Conservation (phyloP, 257 asterid species). For the Solanum bulbocastanum region DNA sequence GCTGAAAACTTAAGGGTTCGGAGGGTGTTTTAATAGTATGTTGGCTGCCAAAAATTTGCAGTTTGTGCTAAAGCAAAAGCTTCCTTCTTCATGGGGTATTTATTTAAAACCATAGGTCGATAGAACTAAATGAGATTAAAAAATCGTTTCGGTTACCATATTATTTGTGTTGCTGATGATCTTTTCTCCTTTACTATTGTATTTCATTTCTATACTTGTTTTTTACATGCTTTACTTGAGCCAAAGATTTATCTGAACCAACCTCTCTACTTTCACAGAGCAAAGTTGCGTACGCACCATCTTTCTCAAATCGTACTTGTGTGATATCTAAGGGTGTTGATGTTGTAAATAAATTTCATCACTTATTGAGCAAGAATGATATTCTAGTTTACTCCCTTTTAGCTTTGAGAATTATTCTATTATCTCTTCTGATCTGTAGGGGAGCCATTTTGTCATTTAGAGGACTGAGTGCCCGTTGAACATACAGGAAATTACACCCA, state of each 20-base stretch:
- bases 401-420: neutral
- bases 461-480: no score
- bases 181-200: neutral
- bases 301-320: fast-evolving
- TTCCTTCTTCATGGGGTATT: neutral
- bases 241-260: no score
- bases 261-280: no score
- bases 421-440: neutral
- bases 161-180: neutral
- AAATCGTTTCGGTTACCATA: neutral
- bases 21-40: neutral
- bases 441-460: neutral
- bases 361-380: no score
- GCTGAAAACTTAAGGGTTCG: neutral
- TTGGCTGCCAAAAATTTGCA: neutral
- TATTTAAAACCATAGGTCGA: neutral
- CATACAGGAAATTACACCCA: neutral
- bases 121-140: neutral
- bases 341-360: no score
- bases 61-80: neutral
- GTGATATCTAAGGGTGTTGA: no score
- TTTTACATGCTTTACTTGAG: neutral
- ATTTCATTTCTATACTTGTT: neutral
- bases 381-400: neutral
- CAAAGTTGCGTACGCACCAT: neutral